Evolutionary conservation across 2,329 filamentous ascomycete genomes (phyloP), one percentile per base, ranked within the genome.

Genomic region (Boeremia exigua): DNA sequence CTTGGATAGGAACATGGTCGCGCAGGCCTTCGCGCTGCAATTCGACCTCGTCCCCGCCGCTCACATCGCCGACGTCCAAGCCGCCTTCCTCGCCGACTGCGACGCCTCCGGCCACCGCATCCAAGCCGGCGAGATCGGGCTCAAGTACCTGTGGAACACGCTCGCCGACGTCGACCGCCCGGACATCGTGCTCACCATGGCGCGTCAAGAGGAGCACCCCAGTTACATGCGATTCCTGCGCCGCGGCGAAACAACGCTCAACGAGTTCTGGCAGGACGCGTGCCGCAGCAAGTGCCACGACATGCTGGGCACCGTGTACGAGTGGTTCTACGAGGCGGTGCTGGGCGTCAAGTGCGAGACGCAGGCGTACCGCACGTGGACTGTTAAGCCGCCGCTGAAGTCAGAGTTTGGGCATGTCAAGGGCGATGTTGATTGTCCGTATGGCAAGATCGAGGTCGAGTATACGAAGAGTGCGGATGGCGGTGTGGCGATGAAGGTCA

Each of bases 161-260:
- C 70, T 79, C 14, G 67, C 73, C 3, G 75, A 78, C 30, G 67
- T 78, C 5, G 71, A 77, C 37, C 72, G 77, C 0, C 54, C 62
- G 3, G 63, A 65, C 6, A 75, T 78, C 19, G 75, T 79, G 6
- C 66, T 79, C 1, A 63, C 74, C 29, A 79, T 81, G 79, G 75
- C 75, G 1, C 70, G 79, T 2, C 79, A 80, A 48, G 76, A 81
- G 55, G 78, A 81, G 40, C 79, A 81, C 40, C 80, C 79, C 0
- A 78, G 75, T 0, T 81, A 81, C 54, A 79, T 81, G 78, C 76
- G 79, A 0, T 81, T 82, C 60, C 59, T 81, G 1, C 68, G 78
- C 1, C 69, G 74, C 2, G 79, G 79, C 0, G 79, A 81, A 57
- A 79, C 78, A 2, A 79, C 74, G 0, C 63, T 79, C 2, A 66